Evolutionary conservation across 495 filamentous ascomycete genomes (phyloP).

Genomic region (Stereocaulon alpinum): DNA sequence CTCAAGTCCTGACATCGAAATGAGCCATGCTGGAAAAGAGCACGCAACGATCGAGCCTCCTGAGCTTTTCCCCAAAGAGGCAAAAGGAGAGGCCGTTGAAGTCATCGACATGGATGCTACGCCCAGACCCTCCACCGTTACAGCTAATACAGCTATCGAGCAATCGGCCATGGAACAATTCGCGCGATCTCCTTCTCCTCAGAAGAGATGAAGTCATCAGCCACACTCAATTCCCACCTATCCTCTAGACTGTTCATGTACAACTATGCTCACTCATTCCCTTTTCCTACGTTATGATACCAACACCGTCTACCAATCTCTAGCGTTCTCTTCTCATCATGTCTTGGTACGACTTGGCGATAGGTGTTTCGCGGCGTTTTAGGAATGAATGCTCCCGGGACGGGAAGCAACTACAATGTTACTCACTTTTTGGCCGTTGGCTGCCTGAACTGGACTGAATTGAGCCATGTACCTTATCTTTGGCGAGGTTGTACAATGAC

Average conservation of each 20-base stretch:
- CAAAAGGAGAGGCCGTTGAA: conserved; percentile 14
- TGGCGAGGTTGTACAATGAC: conserved; percentile 3
- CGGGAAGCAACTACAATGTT: background rate
- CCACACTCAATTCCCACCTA: background rate
- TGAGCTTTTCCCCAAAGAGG: conserved; percentile 19
- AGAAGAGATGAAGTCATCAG: background rate
- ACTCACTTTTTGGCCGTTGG: background rate
- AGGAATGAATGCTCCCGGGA: background rate
- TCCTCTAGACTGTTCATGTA: conserved; percentile 2
- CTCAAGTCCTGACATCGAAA: background rate
- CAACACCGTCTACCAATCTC: background rate
- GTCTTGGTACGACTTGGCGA: conserved; percentile 11
- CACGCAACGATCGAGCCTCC: conserved; percentile 17
- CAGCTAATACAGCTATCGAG: conserved; percentile 6
- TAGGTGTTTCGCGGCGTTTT: conserved; percentile 4
- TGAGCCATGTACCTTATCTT: background rate
- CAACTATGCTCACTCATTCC: background rate
- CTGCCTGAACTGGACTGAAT: background rate
- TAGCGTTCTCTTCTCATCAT: conserved; percentile 4
- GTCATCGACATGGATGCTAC: conserved; percentile 26
- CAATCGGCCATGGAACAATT: background rate
- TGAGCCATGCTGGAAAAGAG: conserved; percentile 1
- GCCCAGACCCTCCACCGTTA: conserved; percentile 40
- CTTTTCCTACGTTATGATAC: background rate
- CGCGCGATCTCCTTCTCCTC: conserved; percentile 2